Base-by-base conservation (phyloP, 2,329 filamentous ascomycete genomes). In the Fusarium subglutinans region DNA sequence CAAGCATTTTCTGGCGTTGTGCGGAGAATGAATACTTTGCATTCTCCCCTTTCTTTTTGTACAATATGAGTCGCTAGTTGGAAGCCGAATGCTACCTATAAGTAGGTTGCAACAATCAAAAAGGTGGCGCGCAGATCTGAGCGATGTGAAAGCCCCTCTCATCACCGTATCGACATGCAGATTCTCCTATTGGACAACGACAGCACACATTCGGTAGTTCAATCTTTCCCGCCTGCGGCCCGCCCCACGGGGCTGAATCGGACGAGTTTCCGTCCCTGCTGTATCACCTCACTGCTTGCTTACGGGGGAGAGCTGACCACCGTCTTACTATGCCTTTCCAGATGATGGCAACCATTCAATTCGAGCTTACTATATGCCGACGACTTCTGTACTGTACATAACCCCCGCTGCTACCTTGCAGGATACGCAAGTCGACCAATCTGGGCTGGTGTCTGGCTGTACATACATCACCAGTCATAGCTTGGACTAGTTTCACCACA, bases 1-100 rank as follows among this genome's bases (percentile, higher is more conserved):
- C 60, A 74, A 76, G 64, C 67, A 72, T 76, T 78, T 77, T 56
- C 68, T 66, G 66, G 75, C 70, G 72, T 78, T 69, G 65, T 66
- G 65, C 37, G 66, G 69, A 71, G 62, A 75, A 72, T 74, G 62
- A 75, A 69, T 75, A 74, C 66, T 76, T 76, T 60, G n/a, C 50
- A 59, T 63, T 55, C 60, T 59, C 72, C 68, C 72, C 74, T 69
- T 63, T 62, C 63, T 62, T 72, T 61, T 67, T 76, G 76, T 75
- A 75, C 66, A 50, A 69, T 70, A 64, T 61, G 66, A 61, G 57
- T 74, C 62, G 63, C 50, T 62, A 74, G 60, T 64, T 72, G 62
- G 55, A 67, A 63, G 57, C 70, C 67, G 59, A 69, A 71, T 73
- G 55, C 60, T 59, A 54, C 45, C 30, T 35, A 35, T 24, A 51